A percentile compares a stretch with the other conserved stretches of the same genome.
Evolutionary conservation across 2,329 filamentous ascomycete species (phyloP).

Genomic region (Claviceps quebecensis): DNA sequence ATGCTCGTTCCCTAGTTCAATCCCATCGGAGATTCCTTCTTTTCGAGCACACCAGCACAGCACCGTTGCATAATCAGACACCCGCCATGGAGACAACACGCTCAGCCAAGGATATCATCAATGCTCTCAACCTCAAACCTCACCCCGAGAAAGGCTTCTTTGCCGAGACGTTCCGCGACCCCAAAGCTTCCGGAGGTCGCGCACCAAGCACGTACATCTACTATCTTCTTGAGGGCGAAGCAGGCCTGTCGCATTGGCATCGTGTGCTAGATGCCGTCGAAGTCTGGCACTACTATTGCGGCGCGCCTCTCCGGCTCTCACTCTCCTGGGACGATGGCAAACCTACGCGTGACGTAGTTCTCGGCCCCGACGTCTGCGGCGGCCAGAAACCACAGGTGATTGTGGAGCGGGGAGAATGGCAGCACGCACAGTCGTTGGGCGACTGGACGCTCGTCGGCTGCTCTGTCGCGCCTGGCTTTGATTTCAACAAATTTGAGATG

Average conservation of each 20-base stretch:
- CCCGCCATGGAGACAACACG: neutral
- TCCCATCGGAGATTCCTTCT: neutral
- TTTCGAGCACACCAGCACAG: neutral
- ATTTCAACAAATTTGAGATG: constrained; percentile 17
- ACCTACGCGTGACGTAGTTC: constrained; percentile 18
- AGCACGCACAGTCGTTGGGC: constrained; percentile 29
- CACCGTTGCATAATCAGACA: neutral
- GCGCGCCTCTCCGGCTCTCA: constrained; percentile 32
- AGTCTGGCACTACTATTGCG: constrained; percentile 40
- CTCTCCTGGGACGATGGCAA: constrained; percentile 29
- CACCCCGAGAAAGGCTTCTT: constrained; percentile 37
- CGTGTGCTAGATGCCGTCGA: constrained; percentile 32
- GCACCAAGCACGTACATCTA: constrained; percentile 36
- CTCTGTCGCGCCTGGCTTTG: constrained; percentile 16
- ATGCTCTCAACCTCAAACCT: constrained; percentile 25
- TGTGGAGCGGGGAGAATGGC: constrained; percentile 28
- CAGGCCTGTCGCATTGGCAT: constrained; percentile 34
- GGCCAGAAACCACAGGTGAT: constrained; percentile 29
- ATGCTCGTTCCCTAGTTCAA: neutral
- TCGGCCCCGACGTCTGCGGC: constrained; percentile 29
- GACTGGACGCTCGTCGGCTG: constrained; percentile 34
- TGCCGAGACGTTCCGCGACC: constrained; percentile 31
- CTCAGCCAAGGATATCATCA: constrained; percentile 29
- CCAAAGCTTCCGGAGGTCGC: constrained; percentile 16
- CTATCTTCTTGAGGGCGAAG: constrained; percentile 33